A percentile compares a stretch with the other conserved stretches of the same genome.
Evolutionary conservation across 2,329 filamentous ascomycete species (phyloP).

Genomic region (Aureobasidium leucospermi): DNA sequence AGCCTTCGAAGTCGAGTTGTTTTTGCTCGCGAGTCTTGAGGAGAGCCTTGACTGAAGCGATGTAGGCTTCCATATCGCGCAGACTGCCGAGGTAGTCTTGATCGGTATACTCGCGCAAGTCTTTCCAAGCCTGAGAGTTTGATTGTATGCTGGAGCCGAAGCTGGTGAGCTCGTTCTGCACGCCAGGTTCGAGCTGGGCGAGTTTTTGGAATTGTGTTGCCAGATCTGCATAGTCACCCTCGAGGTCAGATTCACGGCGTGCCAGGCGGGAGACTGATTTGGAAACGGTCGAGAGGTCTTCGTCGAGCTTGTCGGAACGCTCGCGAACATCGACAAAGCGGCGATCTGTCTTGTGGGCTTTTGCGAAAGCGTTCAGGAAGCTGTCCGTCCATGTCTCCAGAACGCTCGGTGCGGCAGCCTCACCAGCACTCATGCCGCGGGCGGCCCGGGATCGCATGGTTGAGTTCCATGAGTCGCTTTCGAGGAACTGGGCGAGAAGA

Average conservation of each 20-base stretch:
- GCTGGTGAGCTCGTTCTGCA: conserved; percentile 72
- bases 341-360: conserved; percentile 89
- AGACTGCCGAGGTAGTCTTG: conserved; percentile 91
- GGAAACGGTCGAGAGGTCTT: conserved; percentile 86
- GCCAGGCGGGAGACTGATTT: conserved; percentile 92
- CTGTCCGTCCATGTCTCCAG: conserved; percentile 95
- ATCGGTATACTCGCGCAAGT: conserved; percentile 84
- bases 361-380: conserved; percentile 94
- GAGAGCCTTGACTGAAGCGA: conserved; percentile 74
- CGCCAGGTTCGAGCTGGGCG: conserved; percentile 77
- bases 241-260: conserved; percentile 77
- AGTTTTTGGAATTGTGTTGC: conserved; percentile 94
- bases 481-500: conserved; percentile 82
- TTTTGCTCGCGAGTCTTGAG: conserved; percentile 94
- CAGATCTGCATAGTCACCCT: conserved; percentile 80
- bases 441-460: conserved; percentile 76
- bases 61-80: conserved; percentile 93
- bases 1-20: conserved; percentile 91
- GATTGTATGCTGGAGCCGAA: conserved; percentile 85
- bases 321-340: conserved; percentile 92
- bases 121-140: conserved; percentile 67
- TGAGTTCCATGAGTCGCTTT: conserved; percentile 92
- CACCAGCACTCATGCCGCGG: conserved; percentile 45
- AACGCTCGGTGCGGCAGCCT: conserved; percentile 53
- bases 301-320: conserved; percentile 85